phyloP scores from a whole-genome alignment of 2,329 filamentous ascomycete genomes.

The Arachnomyces sp. region DNA sequence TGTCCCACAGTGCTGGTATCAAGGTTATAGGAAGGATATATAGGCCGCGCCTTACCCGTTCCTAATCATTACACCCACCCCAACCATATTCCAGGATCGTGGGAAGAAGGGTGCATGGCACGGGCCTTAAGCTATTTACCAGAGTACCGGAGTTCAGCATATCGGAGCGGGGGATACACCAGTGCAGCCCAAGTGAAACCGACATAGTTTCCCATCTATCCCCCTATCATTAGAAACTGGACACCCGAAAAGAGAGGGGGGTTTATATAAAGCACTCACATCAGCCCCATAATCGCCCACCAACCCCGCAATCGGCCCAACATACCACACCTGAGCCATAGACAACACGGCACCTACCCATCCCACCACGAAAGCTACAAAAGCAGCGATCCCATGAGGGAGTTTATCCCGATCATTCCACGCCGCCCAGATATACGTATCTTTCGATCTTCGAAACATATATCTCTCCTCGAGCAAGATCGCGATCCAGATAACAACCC shows the following conservation, averaged over 20 bases:
- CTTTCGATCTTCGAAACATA: constrained; percentile 31
- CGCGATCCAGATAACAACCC: constrained; percentile 39
- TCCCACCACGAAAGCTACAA: constrained; percentile 9
- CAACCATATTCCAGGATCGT: too few relatives aligned
- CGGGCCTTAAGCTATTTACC: constrained; percentile 30
- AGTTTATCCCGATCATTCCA: constrained; percentile 39
- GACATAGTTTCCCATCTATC: constrained; percentile 50
- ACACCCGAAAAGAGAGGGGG: background rate
- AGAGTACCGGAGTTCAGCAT: constrained; percentile 43
- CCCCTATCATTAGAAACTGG: constrained; percentile 14
- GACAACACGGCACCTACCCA: constrained; percentile 43
- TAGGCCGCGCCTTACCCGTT: too few relatives aligned
- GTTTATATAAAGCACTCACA: constrained; percentile 22
- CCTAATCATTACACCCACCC: too few relatives aligned
- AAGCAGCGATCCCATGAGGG: constrained; percentile 27
- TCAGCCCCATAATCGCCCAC: constrained; percentile 52
- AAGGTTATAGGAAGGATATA: too few relatives aligned
- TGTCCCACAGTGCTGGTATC: too few relatives aligned
- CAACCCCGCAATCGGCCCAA: constrained; percentile 52
- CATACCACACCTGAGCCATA: constrained; percentile 64
- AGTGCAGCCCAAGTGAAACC: constrained; percentile 52
- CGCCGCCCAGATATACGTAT: constrained; percentile 37
- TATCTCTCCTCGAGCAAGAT: constrained; percentile 40
- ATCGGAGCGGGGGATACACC: constrained; percentile 48
- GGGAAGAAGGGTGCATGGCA: too few relatives aligned